phyloP scores from a whole-genome alignment of 2,329 filamentous ascomycete species.

The Sclerotinia nivalis region DNA sequence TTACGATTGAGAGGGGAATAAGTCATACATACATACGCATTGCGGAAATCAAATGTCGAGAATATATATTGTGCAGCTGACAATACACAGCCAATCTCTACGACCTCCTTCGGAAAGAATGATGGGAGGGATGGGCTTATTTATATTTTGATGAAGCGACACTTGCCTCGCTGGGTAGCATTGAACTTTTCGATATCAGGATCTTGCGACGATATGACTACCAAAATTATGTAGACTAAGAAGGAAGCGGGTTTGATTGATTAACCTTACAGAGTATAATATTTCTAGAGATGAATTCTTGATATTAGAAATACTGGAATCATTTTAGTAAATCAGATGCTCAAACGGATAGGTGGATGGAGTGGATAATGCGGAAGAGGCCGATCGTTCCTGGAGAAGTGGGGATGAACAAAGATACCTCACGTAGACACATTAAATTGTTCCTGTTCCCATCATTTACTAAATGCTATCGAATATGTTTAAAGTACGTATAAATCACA shows the following conservation, averaged over 20 bases:
- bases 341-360: background rate
- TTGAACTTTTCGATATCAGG: background rate
- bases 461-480: background rate
- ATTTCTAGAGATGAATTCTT: background rate
- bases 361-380: slow-evolving; percentile 1
- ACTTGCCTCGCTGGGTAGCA: no score
- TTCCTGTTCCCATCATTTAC: background rate
- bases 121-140: background rate
- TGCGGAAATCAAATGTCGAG: slow-evolving; percentile 14
- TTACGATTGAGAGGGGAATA: background rate
- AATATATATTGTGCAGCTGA: slow-evolving; percentile 4
- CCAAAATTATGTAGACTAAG: background rate
- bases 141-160: background rate
- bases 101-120: slow-evolving; percentile 1
- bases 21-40: background rate
- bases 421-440: background rate
- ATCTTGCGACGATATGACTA: background rate
- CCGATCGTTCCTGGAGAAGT: background rate
- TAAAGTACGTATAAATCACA: background rate
- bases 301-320: background rate
- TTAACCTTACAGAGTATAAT: background rate
- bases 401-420: background rate
- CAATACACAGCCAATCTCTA: background rate
- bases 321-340: background rate
- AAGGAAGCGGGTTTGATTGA: background rate